Percentiles rank a stretch among this genome's conserved stretches.
Evolutionary conservation across 23 red algal species (phyloP).

Genomic region (Gracilariopsis chorda): DNA sequence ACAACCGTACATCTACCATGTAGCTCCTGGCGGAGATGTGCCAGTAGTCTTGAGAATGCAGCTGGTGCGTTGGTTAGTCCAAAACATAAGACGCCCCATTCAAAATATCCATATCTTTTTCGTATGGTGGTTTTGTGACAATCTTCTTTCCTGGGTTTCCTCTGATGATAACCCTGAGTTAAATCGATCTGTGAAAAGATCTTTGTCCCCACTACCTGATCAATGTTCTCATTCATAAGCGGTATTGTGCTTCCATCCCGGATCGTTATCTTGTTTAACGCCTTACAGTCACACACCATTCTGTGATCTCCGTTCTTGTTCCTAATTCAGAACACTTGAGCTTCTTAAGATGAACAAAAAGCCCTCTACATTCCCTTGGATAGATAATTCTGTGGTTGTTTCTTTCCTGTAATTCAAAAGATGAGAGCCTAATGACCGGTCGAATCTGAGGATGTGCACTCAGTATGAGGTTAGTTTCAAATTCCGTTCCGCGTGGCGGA

Average conservation of each 20-base stretch:
- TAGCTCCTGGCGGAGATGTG: background rate
- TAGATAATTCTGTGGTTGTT: background rate
- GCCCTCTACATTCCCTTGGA: background rate
- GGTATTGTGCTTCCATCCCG: background rate
- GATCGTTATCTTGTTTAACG: background rate
- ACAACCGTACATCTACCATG: background rate
- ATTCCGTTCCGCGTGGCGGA: too few species aligned
- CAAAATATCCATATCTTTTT: background rate
- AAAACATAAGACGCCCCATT: background rate
- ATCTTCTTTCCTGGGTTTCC: background rate
- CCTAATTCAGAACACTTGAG: too few species aligned
- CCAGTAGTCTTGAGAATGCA: background rate
- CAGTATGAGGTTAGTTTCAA: too few species aligned
- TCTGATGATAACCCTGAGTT: background rate
- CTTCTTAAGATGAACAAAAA: background rate
- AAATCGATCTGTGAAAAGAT: background rate
- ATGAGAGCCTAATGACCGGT: too few species aligned
- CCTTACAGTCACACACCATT: background rate
- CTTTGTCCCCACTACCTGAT: background rate
- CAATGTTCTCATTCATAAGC: background rate
- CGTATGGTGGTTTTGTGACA: background rate
- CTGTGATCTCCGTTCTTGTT: background rate
- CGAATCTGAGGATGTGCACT: too few species aligned
- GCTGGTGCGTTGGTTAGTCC: background rate
- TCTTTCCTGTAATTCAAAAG: background rate